Evolutionary conservation across 805 yeast genomes (phyloP), one percentile per base, ranked within the genome.

Genomic region (Danielozyma ontarioensis): DNA sequence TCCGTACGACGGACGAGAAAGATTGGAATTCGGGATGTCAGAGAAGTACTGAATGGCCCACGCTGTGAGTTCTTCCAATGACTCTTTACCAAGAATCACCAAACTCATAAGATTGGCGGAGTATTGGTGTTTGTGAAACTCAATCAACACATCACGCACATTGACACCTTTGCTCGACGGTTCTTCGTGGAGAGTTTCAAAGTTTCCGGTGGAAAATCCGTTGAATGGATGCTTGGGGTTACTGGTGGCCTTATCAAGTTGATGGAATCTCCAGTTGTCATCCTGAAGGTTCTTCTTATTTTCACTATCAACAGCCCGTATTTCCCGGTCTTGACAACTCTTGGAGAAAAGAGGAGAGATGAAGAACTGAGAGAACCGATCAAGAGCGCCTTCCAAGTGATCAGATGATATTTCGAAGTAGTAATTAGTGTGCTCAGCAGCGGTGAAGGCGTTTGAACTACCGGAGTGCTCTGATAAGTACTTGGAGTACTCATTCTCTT

Each of bases 241-340:
- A 13, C 93, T 70, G 24, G 80, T 64, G 32, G 80, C 71, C 59
- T 85, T 83, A 35, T 84, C 89, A 33, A 90, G 67, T 61, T 90
- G 97, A 50, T 81, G 80, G 31, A 86, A 61, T 50, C 97, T 76
- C 97, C 97, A 88, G 28, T 62, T 53, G 57, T 90, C 98, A 53
- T 73, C 83, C 57, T 90, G 97, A 33, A 93, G 65, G 55, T 90
- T 90, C 63, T 93, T 90, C 56, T 88, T 90, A 64, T 90, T 87
- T 62, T 90, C 98, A 25, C 95, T 83, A 58, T 90, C 96, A 7
- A 90, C 97, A 2, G 97, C 97, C 42, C 79, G 76, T 48, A 90
- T 83, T 59, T 90, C 98, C 35, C 97, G 72, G 51, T 88, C 96
- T 52, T 87, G 85, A 52, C 96, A 81, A 41, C 77, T 68, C 44